Evolutionary conservation across 306 rosid genomes (phyloP), one percentile per base, ranked within the genome.

Genomic region (Cajanus cajan): DNA sequence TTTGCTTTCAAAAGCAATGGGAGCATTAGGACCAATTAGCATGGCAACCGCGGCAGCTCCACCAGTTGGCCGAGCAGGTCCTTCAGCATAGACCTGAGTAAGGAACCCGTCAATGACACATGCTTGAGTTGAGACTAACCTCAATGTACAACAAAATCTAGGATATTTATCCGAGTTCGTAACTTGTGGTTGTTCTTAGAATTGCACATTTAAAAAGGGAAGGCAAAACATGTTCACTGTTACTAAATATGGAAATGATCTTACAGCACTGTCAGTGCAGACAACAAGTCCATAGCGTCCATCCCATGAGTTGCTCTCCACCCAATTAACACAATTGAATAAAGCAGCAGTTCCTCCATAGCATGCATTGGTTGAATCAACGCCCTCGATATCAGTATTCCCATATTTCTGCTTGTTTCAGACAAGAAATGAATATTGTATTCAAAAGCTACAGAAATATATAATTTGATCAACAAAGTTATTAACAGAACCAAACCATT

Each of bases 1-100:
- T 84, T 87, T 93, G 93, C 97, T 91, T 80, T 93, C 98, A 78
- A 93, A 89, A 81, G 86, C 85, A 86, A 93, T 86, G 57, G 97
- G 93, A 74, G 97, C 93, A 82, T 93, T 90, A 51, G 92, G 97
- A 76, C 94, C 94, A 54, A 93, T 83, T 71, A 93, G 88, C 82
- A 91, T 45, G 74, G 96, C 96, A 83, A 91, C 83, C 50, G 98
- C 98, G 47, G 97, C 98, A 34, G 98, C 97, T 84, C 98, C 98
- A 12, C 98, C 94, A 12, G 97, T 93, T 36, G 97, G 96, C 69
- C 98, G 85, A 57, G 98, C 98, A 4, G 94, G 98, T 75, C 96
- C 98, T 83, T 93, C 97, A 41, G 94, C 93, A 62, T 93, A 93
- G 41, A 91, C 96, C 98, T 93, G 86, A 64, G 52, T 82, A 66